Evolutionary conservation across 1,139 yeast species (phyloP).

Genomic region (Suhomyces taliae): DNA sequence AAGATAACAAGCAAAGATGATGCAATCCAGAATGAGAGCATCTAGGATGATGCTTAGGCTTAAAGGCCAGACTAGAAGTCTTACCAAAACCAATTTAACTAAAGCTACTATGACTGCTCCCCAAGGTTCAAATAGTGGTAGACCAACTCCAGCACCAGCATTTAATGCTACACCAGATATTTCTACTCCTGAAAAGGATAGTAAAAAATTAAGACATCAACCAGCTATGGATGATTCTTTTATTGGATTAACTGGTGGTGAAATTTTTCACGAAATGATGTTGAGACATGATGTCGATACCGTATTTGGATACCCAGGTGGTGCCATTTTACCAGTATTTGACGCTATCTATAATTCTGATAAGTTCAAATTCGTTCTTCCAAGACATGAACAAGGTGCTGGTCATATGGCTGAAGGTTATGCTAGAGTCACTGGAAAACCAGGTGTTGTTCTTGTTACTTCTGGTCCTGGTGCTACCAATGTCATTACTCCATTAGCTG

Average conservation of each 20-base stretch:
- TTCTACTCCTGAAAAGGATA: slow-evolving; percentile 5
- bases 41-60: slow-evolving; percentile 11
- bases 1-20: slow-evolving; percentile 5
- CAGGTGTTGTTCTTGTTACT: slow-evolving; percentile 97
- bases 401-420: slow-evolving; percentile 99
- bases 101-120: slow-evolving; percentile 36
- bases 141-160: slow-evolving; percentile 34
- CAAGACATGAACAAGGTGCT: slow-evolving; percentile 98
- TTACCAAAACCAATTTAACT: slow-evolving; percentile 33
- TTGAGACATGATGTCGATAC: slow-evolving; percentile 93
- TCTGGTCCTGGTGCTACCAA: slow-evolving; percentile 99
- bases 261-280: slow-evolving; percentile 99
- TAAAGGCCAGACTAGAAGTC: slow-evolving; percentile 21
- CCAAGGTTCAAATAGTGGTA: slow-evolving; percentile 14
- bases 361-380: slow-evolving; percentile 84
- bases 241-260: slow-evolving; percentile 95
- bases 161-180: slow-evolving; percentile 14
- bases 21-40: slow-evolving; percentile 9
- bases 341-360: slow-evolving; percentile 95
- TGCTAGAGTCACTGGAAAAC: slow-evolving; percentile 91
- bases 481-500: slow-evolving; percentile 96
- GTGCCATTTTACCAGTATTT: slow-evolving; percentile 96
- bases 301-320: slow-evolving; percentile 94
- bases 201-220: slow-evolving; percentile 24
- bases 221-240: slow-evolving; percentile 73